Evolutionary conservation across 169 alveolate genomes (phyloP).

Genomic region (Blepharisma undulans): DNA sequence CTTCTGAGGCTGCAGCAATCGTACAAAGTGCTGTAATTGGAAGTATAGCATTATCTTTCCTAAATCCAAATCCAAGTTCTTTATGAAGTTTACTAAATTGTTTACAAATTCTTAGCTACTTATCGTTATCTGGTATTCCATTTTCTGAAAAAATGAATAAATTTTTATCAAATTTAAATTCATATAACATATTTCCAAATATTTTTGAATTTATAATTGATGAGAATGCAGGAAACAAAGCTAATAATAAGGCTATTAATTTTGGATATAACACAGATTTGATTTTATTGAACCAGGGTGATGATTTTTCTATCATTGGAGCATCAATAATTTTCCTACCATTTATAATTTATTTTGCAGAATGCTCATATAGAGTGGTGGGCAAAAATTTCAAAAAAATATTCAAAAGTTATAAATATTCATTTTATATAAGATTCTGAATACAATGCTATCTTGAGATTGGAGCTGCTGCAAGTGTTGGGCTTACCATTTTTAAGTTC

Average conservation of each 20-base stretch:
- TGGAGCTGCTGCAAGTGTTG: neutral
- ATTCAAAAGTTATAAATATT: neutral
- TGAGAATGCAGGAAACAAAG: neutral
- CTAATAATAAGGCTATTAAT: neutral
- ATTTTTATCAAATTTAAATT: neutral
- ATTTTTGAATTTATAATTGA: neutral
- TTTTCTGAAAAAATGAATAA: neutral
- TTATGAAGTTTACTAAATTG: conserved; percentile 11
- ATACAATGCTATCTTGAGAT: neutral
- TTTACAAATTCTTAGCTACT: conserved; percentile 15
- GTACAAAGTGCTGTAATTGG: neutral
- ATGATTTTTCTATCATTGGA: neutral
- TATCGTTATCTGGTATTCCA: neutral
- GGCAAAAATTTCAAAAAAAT: neutral
- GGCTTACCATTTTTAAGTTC: neutral
- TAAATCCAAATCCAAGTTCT: conserved; percentile 31
- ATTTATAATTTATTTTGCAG: neutral
- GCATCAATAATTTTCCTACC: neutral
- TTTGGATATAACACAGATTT: neutral
- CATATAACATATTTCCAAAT: conserved; percentile 9
- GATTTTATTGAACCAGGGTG: neutral
- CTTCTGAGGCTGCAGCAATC: neutral
- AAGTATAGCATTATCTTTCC: neutral
- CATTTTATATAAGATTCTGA: neutral
- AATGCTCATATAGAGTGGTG: neutral